Conservation (phyloP, 179 eudicot genomes). For the Camellia oleifera region DNA sequence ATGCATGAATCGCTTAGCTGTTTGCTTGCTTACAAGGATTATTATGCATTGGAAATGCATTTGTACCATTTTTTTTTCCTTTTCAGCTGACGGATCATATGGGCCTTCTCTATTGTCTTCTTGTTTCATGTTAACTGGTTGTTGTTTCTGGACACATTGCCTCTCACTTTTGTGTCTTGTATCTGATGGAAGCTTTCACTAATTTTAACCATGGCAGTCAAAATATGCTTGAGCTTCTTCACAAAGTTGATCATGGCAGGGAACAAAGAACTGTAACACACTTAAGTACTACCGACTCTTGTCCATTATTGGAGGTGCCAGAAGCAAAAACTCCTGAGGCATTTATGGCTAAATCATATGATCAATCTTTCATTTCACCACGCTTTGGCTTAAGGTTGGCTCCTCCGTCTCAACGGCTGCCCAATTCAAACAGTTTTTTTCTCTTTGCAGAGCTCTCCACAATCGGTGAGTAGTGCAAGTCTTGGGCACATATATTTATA, state of each 20-base stretch:
- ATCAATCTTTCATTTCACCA: slow-evolving; percentile 17
- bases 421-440: slow-evolving; percentile 12
- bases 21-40: background rate
- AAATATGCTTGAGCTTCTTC: slow-evolving; percentile 27
- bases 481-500: background rate
- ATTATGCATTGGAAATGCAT: slow-evolving; percentile 1
- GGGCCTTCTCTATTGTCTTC: background rate
- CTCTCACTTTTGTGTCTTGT: background rate
- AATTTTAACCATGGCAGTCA: slow-evolving; percentile 20
- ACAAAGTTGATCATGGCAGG: slow-evolving; percentile 26
- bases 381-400: slow-evolving; percentile 30
- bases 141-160: background rate
- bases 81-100: background rate
- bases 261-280: slow-evolving; percentile 13
- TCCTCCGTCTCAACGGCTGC: slow-evolving; percentile 23
- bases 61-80: background rate
- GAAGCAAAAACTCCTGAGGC: slow-evolving; percentile 21
- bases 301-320: slow-evolving; percentile 14
- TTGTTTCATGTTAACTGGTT: background rate
- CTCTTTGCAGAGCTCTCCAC: slow-evolving; percentile 21
- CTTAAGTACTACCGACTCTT: slow-evolving; percentile 16
- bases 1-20: background rate
- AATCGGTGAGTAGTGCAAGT: slow-evolving; percentile 20
- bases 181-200: background rate
- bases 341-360: slow-evolving; percentile 16